A percentile compares a stretch with the other conserved stretches of the same genome.
Conservation (phyloP, 2,329 filamentous ascomycete species). For the Hysterium pulicare region DNA sequence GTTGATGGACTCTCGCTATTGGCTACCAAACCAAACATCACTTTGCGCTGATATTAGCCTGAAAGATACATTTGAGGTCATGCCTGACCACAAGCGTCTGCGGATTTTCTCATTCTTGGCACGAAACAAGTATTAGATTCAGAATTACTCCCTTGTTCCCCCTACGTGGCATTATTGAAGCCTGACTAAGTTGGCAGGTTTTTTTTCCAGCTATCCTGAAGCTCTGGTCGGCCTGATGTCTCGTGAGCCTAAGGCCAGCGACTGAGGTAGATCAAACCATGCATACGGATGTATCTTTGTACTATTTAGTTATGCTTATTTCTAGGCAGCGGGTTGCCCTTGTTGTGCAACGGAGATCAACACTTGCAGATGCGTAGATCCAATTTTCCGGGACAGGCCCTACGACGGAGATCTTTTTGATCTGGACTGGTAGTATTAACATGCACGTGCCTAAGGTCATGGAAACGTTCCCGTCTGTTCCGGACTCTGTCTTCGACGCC, state of each 20-base stretch:
- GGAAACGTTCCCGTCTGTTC: constrained; percentile 35
- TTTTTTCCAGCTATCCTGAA: no score
- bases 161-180: no score
- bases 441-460: constrained; percentile 16
- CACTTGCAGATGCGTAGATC: constrained; percentile 6
- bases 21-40: not conserved
- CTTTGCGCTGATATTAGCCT: constrained; percentile 19
- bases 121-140: constrained; percentile 18
- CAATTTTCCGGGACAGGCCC: constrained; percentile 20
- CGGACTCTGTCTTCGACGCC: constrained; percentile 19
- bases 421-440: constrained; percentile 16
- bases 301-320: no score
- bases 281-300: no score
- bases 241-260: no score
- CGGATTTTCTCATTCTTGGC: constrained; percentile 1
- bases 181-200: no score
- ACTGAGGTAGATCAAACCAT: no score
- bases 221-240: no score
- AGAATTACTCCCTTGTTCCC: constrained; percentile 12
- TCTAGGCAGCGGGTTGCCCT: no score
- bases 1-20: not conserved
- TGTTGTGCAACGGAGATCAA: not conserved
- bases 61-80: constrained; percentile 16
- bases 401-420: constrained; percentile 18
- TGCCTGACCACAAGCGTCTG: constrained; percentile 4